Percentiles rank a stretch among this genome's conserved stretches.
phyloP scores from a whole-genome alignment of 306 rosid species.

The Quercus rubra region DNA sequence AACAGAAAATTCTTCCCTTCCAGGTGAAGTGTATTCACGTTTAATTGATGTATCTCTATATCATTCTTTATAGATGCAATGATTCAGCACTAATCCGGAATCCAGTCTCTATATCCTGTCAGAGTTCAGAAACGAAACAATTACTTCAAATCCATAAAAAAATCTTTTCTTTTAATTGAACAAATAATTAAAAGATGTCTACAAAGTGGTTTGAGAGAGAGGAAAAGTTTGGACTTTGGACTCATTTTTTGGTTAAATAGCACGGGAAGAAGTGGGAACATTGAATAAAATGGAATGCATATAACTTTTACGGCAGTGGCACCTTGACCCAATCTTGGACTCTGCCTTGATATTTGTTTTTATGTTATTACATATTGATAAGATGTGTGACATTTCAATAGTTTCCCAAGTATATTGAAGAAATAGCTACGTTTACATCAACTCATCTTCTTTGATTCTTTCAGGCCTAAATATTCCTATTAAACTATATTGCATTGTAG shows the following conservation, averaged over 20 bases:
- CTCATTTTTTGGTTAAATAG: not conserved
- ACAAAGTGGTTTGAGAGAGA: not conserved
- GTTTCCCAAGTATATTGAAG: not conserved
- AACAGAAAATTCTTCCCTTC: conserved; percentile 64
- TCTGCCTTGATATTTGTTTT: not conserved
- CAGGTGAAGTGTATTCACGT: conserved; percentile 48
- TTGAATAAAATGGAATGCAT: not conserved
- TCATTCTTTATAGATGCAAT: not conserved
- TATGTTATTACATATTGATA: not conserved
- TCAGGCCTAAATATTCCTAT: not conserved
- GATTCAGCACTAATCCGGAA: not conserved
- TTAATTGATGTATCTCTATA: not conserved
- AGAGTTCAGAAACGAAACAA: not conserved
- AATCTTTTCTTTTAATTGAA: not conserved
- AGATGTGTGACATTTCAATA: not conserved
- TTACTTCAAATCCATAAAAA: not conserved
- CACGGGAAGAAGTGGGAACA: not conserved
- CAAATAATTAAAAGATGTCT: not conserved
- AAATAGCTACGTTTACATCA: not conserved
- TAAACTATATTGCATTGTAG: not conserved
- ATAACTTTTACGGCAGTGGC: not conserved
- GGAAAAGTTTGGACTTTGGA: not conserved
- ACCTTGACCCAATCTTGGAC: not conserved
- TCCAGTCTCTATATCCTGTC: not conserved
- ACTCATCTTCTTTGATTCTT: not conserved